Conservation (phyloP, 257 asterid genomes). For the Capsicum rhomboideum region DNA sequence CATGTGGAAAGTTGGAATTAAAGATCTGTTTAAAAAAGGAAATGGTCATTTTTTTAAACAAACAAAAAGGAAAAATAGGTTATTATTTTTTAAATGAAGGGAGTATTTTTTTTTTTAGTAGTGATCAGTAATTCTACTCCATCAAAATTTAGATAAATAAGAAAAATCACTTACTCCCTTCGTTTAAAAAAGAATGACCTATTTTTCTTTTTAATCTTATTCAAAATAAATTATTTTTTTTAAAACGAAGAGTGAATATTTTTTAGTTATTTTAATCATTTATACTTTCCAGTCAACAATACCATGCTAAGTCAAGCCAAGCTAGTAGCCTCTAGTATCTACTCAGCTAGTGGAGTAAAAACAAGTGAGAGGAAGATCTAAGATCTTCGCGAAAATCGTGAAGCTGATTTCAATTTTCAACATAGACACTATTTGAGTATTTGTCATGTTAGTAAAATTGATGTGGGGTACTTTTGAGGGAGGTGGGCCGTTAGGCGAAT, state of each 20-base stretch:
- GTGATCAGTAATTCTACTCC: neutral
- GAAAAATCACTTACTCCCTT: too few relatives aligned
- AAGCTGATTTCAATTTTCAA: neutral
- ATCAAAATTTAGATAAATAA: neutral
- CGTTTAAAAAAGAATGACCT: too few relatives aligned
- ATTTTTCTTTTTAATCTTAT: too few relatives aligned
- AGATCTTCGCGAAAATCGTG: neutral
- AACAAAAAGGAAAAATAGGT: too few relatives aligned
- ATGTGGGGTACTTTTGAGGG: neutral
- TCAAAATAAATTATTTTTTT: too few relatives aligned
- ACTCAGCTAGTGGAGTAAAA: conserved; percentile 4
- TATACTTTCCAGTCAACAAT: conserved; percentile 23
- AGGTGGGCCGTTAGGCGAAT: neutral
- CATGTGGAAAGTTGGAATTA: too few relatives aligned
- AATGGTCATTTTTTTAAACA: too few relatives aligned
- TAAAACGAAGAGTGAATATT: too few relatives aligned
- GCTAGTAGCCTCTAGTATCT: conserved; percentile 3
- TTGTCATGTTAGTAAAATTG: neutral
- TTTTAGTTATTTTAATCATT: neutral
- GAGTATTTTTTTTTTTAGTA: too few relatives aligned
- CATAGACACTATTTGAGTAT: neutral
- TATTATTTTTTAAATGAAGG: too few relatives aligned
- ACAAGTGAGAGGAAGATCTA: neutral
- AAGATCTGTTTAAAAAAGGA: too few relatives aligned
- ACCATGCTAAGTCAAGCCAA: conserved; percentile 8